Evolutionary conservation across 805 yeast genomes (phyloP), one percentile per base, ranked within the genome.

Genomic region (Sugiyamaella marilandica): DNA sequence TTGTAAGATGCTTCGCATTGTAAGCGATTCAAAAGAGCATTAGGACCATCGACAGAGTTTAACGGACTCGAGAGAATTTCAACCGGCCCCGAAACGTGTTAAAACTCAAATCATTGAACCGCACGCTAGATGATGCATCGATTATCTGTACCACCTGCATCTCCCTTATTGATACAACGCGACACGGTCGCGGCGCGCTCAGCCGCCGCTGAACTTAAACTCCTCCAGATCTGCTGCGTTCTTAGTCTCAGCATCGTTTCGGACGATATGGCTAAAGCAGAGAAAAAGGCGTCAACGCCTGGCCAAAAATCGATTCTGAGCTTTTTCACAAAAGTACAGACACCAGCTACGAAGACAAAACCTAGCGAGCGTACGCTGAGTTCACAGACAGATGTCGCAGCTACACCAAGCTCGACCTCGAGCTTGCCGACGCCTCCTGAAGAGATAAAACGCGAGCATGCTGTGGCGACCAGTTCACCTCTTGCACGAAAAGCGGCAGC

Each of bases 321-420:
- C 52, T 49, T 49, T 29, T 49, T 49, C 19, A 16, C 52, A 9
- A 49, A 49, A 24, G 52, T 48, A 7, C 47, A 47, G n/a, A 47
- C 52, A 3, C 36, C 36, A 29, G 41, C 33, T 5, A 24, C 39
- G 10, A 44, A 44, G 47, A 11, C 18, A 4, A 13, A 13, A 21
- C 9, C 37, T 5, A 13, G 5, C 5, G 37, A 34, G 16, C 37
- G 5, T 11, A n/a, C 18, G 8, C 8, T 39, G 26, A 39, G 41
- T 14, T 18, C 21, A 14, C 35, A 8, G 19, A 21, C 26, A 33
- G 19, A 18, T 2, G 26, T 14, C 47, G n/a, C 16, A 19, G n/a
- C 37, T 18, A 24, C 37, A 19, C 16, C 21, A n/a, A 31, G 21
- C 13, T 16, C 47, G 13, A 13, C 21, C 2, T 32, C 21, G 26